Percentiles rank a stretch among this genome's conserved stretches.
These are phyloP conservation scores for Aphanoascus verrucosus DNA, from an alignment of 2,329 filamentous ascomycete species.

Conservation along the genomic window DNA sequence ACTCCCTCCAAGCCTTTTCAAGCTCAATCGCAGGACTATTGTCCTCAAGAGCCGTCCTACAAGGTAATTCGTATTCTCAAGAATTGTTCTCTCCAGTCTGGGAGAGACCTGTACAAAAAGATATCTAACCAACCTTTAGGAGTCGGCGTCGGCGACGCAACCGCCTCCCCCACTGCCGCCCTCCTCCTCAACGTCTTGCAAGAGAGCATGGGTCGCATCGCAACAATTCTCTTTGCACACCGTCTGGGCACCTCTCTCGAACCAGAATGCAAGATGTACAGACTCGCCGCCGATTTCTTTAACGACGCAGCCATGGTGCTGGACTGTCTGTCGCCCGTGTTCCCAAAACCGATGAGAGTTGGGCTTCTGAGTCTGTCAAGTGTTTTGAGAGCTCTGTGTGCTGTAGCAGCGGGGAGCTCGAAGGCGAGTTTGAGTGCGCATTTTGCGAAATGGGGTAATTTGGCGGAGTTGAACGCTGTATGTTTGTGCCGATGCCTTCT, in stretches of 20 bases:
- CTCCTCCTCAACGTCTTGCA: slow-evolving; percentile 74
- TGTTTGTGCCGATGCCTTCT: slow-evolving; percentile 14
- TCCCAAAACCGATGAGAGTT: slow-evolving; percentile 51
- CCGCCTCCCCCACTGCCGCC: slow-evolving; percentile 67
- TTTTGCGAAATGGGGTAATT: slow-evolving; percentile 75
- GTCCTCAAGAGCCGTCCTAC: slow-evolving; percentile 69
- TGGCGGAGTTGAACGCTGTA: slow-evolving; percentile 82
- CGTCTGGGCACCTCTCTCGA: slow-evolving; percentile 71
- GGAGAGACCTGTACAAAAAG: slow-evolving; percentile 2
- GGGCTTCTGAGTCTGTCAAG: slow-evolving; percentile 50
- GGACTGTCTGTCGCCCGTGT: slow-evolving; percentile 68
- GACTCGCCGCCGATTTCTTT: slow-evolving; percentile 75
- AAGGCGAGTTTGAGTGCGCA: slow-evolving; percentile 88
- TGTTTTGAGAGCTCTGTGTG: slow-evolving; percentile 61
- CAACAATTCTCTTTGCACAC: slow-evolving; percentile 79
- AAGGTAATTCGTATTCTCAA: slow-evolving; percentile 41
- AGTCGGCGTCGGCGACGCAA: slow-evolving; percentile 74
- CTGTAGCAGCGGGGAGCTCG: slow-evolving; percentile 77
- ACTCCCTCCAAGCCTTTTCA: slow-evolving; percentile 34
- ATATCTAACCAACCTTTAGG: slow-evolving; percentile 33
- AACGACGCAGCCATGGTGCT: slow-evolving; percentile 79
- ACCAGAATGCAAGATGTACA: slow-evolving; percentile 82
- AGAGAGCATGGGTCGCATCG: slow-evolving; percentile 67
- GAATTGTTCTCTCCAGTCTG: not conserved
- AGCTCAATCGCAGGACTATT: slow-evolving; percentile 46